Percentiles rank a stretch among this genome's conserved stretches.
phyloP scores from a whole-genome alignment of 768 basidiomycete genomes.

The Sporobolomyces phaffii region DNA sequence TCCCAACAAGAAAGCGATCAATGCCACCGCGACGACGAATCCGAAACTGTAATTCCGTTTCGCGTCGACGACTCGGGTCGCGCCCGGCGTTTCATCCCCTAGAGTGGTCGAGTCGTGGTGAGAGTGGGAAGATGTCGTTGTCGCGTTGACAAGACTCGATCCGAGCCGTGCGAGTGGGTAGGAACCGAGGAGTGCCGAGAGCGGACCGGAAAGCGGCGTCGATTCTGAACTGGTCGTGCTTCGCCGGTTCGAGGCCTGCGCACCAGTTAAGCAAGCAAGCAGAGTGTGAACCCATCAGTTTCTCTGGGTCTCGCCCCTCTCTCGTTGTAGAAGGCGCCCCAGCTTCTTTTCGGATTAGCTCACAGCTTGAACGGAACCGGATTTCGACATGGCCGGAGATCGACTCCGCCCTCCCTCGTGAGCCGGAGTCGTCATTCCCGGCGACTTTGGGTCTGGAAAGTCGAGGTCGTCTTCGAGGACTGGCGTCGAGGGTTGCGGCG shows the following conservation, averaged over 20 bases:
- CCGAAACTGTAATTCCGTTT: slow-evolving; percentile 50
- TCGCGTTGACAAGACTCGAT: slow-evolving; percentile 22
- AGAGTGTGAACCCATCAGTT: neutral
- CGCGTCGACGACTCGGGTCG: slow-evolving; percentile 1
- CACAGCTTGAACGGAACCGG: neutral
- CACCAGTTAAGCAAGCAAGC: too few relatives aligned
- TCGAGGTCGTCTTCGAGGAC: slow-evolving; percentile 25
- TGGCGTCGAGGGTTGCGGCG: slow-evolving; percentile 21
- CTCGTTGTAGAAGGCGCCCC: too few relatives aligned
- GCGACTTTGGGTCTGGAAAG: slow-evolving; percentile 38
- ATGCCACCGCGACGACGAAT: slow-evolving; percentile 65
- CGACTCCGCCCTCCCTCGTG: neutral
- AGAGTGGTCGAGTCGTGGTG: neutral
- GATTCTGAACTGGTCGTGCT: slow-evolving; percentile 12
- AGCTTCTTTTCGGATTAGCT: too few relatives aligned
- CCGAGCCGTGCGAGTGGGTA: slow-evolving; percentile 35
- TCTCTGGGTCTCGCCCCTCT: too few relatives aligned
- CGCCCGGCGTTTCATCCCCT: slow-evolving; percentile 20
- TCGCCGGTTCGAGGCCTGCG: slow-evolving; percentile 12
- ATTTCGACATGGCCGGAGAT: slow-evolving; percentile 11
- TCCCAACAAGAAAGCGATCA: slow-evolving; percentile 87
- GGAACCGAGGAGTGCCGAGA: slow-evolving; percentile 31
- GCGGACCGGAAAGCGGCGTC: neutral
- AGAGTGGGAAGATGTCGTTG: neutral
- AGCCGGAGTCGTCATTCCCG: slow-evolving; percentile 19